Conservation (phyloP, 768 basidiomycete genomes). For the Leucosporidium yakuticum region DNA sequence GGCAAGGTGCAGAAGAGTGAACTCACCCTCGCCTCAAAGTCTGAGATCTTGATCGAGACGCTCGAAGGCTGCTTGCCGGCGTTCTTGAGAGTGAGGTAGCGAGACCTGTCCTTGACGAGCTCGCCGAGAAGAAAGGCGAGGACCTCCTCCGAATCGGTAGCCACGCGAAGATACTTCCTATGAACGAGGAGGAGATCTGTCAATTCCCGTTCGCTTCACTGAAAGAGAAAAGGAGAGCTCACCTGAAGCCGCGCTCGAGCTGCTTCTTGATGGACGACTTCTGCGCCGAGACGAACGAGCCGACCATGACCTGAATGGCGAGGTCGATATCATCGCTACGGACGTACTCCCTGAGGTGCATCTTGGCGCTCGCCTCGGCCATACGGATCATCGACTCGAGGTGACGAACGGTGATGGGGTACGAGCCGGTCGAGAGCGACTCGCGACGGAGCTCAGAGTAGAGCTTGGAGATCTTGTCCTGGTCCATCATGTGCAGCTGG, state of each 20-base stretch:
- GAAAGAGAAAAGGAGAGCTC: conserved; percentile 1
- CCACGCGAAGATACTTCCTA: conserved; percentile 95
- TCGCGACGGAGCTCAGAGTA: conserved; percentile 94
- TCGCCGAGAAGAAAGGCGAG: conserved; percentile 90
- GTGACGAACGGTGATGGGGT: conserved; percentile 95
- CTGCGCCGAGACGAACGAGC: conserved; percentile 91
- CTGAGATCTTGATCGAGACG: conserved; percentile 67
- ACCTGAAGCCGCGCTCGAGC: conserved; percentile 70
- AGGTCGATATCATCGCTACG: conserved; percentile 93
- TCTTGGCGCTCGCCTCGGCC: conserved; percentile 97
- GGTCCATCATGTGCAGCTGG: conserved; percentile 89
- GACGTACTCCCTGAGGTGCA: conserved; percentile 94
- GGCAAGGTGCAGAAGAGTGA: not conserved
- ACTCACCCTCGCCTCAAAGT: conserved; percentile 80
- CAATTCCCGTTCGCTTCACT: not conserved
- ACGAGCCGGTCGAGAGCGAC: conserved; percentile 94
- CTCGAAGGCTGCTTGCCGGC: conserved; percentile 65
- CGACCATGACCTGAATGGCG: conserved; percentile 90
- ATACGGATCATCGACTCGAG: conserved; percentile 99
- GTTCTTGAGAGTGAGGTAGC: conserved; percentile 69
- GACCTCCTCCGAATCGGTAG: conserved; percentile 91
- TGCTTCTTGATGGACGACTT: conserved; percentile 99
- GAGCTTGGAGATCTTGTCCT: conserved; percentile 86
- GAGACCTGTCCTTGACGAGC: conserved; percentile 65
- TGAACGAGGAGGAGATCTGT: conserved; percentile 48